These are phyloP conservation scores for Xylaria telfairii DNA, from an alignment of 495 filamentous ascomycete genomes.

Conservation along the genomic window DNA sequence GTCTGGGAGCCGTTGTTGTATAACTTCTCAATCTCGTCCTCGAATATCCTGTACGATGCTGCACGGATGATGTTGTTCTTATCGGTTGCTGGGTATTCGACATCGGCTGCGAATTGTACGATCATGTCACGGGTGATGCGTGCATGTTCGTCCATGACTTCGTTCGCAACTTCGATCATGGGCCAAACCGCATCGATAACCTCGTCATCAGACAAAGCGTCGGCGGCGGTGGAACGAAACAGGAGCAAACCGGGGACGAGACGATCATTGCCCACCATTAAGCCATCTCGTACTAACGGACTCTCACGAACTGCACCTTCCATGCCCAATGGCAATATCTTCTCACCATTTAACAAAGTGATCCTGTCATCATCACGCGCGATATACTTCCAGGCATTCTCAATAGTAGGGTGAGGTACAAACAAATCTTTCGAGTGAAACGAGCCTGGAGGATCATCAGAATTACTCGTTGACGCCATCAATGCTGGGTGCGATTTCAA, in stretches of 20 bases:
- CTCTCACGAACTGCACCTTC: constrained; percentile 61
- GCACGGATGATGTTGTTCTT: constrained; percentile 64
- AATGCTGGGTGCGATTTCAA: constrained; percentile 67
- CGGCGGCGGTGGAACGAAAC: constrained; percentile 47
- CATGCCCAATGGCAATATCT: constrained; percentile 67
- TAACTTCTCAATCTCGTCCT: constrained; percentile 53
- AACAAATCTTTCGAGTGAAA: constrained; percentile 67
- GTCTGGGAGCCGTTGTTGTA: constrained; percentile 48
- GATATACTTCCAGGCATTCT: constrained; percentile 68
- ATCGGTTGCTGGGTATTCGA: constrained; percentile 58
- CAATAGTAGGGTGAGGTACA: constrained; percentile 62
- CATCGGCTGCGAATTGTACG: constrained; percentile 46
- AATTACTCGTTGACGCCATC: constrained; percentile 56
- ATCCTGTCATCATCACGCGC: constrained; percentile 68
- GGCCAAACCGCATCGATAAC: constrained; percentile 57
- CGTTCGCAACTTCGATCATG: constrained; percentile 55
- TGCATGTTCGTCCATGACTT: constrained; percentile 56
- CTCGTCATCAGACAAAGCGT: constrained; percentile 44
- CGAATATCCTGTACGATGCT: constrained; percentile 56
- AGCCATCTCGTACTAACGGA: constrained; percentile 32
- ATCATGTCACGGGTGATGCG: constrained; percentile 63
- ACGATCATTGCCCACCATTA: constrained; percentile 44
- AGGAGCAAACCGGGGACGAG: constrained; percentile 55
- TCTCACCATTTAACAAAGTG: constrained; percentile 71
- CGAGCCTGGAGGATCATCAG: constrained; percentile 62